A percentile compares a stretch with the other conserved stretches of the same genome.
phyloP scores from a whole-genome alignment of 208 protist species.

The Herpetomonas tarakana region DNA sequence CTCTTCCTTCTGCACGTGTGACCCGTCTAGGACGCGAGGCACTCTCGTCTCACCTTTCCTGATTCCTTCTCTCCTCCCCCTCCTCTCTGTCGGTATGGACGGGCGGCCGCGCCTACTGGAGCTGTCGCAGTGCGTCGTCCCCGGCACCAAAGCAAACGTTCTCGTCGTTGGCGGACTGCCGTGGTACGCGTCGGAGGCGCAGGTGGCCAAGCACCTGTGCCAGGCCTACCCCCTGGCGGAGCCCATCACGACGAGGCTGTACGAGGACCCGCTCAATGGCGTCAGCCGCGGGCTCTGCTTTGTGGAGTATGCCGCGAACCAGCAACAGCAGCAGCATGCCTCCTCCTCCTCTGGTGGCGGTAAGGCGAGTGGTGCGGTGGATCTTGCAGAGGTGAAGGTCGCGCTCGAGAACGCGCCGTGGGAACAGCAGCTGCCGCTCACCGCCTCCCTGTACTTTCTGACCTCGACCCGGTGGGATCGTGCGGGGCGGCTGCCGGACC shows the following conservation, averaged over 20 bases:
- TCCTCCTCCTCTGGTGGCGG: neutral
- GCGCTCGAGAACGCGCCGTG: constrained; percentile 50
- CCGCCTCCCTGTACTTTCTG: constrained; percentile 43
- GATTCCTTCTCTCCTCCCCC: too few species aligned
- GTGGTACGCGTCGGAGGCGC: constrained; percentile 66
- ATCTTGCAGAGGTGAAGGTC: constrained; percentile 37
- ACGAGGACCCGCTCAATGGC: constrained; percentile 76
- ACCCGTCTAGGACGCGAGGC: too few species aligned
- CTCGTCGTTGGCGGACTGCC: constrained; percentile 71
- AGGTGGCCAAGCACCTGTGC: constrained; percentile 48
- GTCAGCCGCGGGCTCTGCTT: constrained; percentile 75
- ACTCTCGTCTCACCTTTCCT: too few species aligned
- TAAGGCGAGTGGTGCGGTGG: neutral
- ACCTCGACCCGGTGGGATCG: constrained; percentile 67
- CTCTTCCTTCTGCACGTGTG: too few species aligned
- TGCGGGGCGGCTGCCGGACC: constrained; percentile 62
- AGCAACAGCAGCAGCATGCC: neutral
- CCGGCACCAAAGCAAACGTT: constrained; percentile 35
- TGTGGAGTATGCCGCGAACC: constrained; percentile 51
- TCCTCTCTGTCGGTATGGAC: too few species aligned
- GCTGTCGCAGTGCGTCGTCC: constrained; percentile 10
- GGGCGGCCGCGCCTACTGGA: constrained; percentile 21
- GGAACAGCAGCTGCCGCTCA: constrained; percentile 28
- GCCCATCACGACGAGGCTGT: constrained; percentile 64
- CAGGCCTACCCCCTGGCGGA: constrained; percentile 28